phyloP scores from a whole-genome alignment of 225 moss, liverwort and hornwort species.

The Sphagnum tenellum region DNA sequence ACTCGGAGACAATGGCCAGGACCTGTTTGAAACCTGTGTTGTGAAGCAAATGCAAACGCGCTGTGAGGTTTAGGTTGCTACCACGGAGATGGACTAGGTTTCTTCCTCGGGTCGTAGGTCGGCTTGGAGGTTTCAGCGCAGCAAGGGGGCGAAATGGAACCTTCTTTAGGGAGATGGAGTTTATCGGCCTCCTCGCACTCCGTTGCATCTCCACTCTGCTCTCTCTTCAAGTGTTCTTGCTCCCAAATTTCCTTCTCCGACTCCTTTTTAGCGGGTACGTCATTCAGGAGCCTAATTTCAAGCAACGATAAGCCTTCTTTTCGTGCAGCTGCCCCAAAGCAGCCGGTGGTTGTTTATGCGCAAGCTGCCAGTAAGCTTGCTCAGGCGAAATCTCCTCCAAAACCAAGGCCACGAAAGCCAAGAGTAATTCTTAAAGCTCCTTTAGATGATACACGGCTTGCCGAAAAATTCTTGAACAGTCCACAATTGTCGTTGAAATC shows the following conservation, averaged over 20 bases:
- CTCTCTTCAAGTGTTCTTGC: conserved; percentile 22
- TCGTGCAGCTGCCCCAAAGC: too few species aligned
- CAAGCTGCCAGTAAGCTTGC: too few species aligned
- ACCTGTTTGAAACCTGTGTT: too few species aligned
- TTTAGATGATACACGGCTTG: conserved; percentile 61
- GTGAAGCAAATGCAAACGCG: too few species aligned
- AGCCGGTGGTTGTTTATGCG: too few species aligned
- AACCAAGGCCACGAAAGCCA: conserved; percentile 31
- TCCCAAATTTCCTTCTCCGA: conserved; percentile 21
- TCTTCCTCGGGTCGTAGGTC: too few species aligned
- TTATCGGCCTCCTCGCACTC: conserved; percentile 19
- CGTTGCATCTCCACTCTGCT: conserved; percentile 24
- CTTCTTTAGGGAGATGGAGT: neutral
- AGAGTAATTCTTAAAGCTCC: conserved; percentile 75
- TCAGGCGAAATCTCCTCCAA: conserved; percentile 14
- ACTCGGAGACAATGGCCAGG: too few species aligned
- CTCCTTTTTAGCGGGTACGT: neutral
- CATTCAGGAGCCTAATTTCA: neutral
- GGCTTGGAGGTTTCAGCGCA: too few species aligned
- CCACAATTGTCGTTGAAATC: conserved; percentile 62
- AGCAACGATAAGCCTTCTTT: too few species aligned
- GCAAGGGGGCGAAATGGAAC: too few species aligned
- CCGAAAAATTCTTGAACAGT: conserved; percentile 69
- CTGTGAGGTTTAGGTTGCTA: too few species aligned
- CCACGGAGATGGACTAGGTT: too few species aligned